Evolutionary conservation across 805 yeast species (phyloP).

Genomic region (Vanderwaltozyma tropicalis): DNA sequence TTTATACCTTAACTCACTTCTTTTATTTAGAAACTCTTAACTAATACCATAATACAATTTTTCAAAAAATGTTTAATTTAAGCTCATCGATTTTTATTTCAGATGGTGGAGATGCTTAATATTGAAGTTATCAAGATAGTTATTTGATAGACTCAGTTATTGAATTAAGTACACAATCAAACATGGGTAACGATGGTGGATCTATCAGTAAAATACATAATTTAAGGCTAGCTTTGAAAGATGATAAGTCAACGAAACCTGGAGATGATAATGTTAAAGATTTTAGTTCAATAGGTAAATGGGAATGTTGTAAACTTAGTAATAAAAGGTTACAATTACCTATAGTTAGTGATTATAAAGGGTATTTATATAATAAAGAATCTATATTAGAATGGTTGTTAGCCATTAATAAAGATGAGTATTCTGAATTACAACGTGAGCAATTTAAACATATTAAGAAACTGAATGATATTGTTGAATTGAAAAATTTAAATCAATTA

Average conservation of each 20-base stretch:
- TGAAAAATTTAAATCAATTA: slow-evolving; percentile 23
- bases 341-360: slow-evolving; percentile 59
- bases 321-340: slow-evolving; percentile 38
- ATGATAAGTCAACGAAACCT: slow-evolving; percentile 14
- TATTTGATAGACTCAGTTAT: too few species aligned
- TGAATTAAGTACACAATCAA: not conserved
- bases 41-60: too few species aligned
- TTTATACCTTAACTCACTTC: too few species aligned
- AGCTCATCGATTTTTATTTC: too few species aligned
- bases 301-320: slow-evolving; percentile 41
- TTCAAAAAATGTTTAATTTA: too few species aligned
- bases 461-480: slow-evolving; percentile 37
- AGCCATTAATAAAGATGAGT: slow-evolving; percentile 16
- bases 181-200: slow-evolving; percentile 58
- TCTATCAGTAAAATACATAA: slow-evolving; percentile 52
- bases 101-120: too few species aligned
- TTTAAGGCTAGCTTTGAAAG: slow-evolving; percentile 18
- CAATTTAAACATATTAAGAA: slow-evolving; percentile 29
- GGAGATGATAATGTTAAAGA: slow-evolving; percentile 12
- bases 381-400: slow-evolving; percentile 48
- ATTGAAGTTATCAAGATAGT: too few species aligned
- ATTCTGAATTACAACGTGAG: slow-evolving; percentile 17
- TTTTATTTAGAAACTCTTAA: too few species aligned
- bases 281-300: slow-evolving; percentile 24
- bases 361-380: slow-evolving; percentile 56